Evolutionary conservation across 2,329 filamentous ascomycete species (phyloP).

Genomic region (Verticillium alfalfae): DNA sequence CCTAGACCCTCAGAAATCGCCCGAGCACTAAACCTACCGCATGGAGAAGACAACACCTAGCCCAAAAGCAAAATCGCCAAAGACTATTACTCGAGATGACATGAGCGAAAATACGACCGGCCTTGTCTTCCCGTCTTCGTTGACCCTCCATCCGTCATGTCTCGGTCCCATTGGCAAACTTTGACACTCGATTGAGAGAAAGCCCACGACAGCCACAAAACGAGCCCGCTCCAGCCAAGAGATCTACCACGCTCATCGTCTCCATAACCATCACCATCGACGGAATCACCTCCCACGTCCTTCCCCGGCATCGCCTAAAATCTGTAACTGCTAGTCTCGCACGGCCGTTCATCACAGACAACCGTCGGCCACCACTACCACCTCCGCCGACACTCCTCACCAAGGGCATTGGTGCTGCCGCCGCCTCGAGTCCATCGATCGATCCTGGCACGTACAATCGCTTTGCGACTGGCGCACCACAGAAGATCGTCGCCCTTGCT

Average conservation of each 20-base stretch:
- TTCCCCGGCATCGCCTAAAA: not conserved
- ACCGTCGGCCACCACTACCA: not conserved
- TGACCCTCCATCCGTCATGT: not conserved
- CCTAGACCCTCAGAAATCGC: not conserved
- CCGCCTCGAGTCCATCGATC: not conserved
- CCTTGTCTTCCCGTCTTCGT: not conserved
- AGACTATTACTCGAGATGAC: not conserved
- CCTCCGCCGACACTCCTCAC: not conserved
- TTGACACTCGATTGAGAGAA: not conserved
- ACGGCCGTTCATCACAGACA: not conserved
- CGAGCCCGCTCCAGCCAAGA: not conserved
- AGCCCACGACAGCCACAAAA: no score
- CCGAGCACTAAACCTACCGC: not conserved
- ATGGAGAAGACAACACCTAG: not conserved
- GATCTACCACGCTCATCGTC: not conserved
- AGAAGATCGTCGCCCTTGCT: not conserved
- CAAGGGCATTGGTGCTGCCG: not conserved
- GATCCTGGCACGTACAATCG: not conserved
- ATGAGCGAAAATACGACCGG: not conserved
- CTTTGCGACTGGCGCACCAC: not conserved
- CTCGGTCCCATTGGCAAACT: not conserved
- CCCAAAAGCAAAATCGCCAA: not conserved
- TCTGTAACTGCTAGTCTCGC: not conserved
- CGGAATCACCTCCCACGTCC: not conserved
- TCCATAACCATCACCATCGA: no score